Base-by-base conservation (phyloP, 371 early-diverging fungal genomes). In the Rhizopus sp. region DNA sequence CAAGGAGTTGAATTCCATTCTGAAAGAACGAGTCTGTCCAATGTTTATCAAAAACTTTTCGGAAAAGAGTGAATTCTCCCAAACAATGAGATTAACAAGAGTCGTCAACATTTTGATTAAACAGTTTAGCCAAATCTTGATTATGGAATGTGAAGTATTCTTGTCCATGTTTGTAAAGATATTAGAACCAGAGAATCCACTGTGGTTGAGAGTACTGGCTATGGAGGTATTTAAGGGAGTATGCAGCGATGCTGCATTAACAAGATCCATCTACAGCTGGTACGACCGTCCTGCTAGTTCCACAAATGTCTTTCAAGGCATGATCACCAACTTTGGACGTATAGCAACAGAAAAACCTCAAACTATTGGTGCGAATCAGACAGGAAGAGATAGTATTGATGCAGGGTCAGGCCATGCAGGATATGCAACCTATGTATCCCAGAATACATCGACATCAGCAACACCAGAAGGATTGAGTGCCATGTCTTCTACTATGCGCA, bases 141-240 rank as follows among this genome's bases (percentile, higher is more conserved):
- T 79, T 7, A 91, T 89, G 69, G 97, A 96, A 59, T 93, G 94
- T 69, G 97, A 97, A 66, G 91, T 97, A 32, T 95, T 96, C 56
- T 66, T 98, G 45, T 86, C 94, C 5, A 90, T 96, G 83, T 81
- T 94, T 63, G 81, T 88, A 37, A 90, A 93, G 63, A 81, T 92
- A 12, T 60, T 94, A 33, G 95, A 93, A 30, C 85, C 86, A 7
- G 91, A 89, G 41, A 78, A 82, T 42, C 90, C 89, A 9, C 56
- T 82, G n/a, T 97, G 95, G 94, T 89, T 94, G 41, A 80, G 93
- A 13, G 92, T 94, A 0, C 62, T 97, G 55, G 88, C 93, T 0
- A 81, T 95, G 82, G 98, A 98, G 69, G 80, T 88, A 12, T 87
- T 92, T 60, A 83, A 86, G 17, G 82, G 80, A 12, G 78, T 94